Conservation (phyloP, 495 filamentous ascomycete species). For the Daldinia caldariorum region DNA sequence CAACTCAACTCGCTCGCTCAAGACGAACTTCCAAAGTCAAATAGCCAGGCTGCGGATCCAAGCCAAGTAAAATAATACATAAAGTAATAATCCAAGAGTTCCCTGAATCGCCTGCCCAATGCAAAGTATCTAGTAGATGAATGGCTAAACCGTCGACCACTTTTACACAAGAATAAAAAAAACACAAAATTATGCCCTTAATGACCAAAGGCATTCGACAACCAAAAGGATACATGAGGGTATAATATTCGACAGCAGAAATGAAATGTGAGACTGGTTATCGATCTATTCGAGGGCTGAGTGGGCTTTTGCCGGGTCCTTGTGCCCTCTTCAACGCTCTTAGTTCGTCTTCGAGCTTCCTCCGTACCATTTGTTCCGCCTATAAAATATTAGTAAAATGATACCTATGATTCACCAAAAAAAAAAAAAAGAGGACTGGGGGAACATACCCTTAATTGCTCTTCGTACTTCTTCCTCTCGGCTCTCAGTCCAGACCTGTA, state of each 20-base stretch:
- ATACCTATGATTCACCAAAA: background rate
- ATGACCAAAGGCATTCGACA: conserved; percentile 13
- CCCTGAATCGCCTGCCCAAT: conserved; percentile 39
- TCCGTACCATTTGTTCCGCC: conserved; percentile 59
- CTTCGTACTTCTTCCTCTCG: conserved; percentile 63
- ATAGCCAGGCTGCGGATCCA: conserved; percentile 17
- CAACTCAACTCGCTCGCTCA: conserved; percentile 20
- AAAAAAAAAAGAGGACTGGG: background rate
- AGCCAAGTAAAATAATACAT: background rate
- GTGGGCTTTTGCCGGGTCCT: conserved; percentile 52
- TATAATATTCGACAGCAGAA: conserved; percentile 37
- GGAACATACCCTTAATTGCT: conserved; percentile 58
- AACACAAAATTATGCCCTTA: conserved; percentile 25
- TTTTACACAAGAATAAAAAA: conserved; percentile 37
- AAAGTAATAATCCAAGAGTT: conserved; percentile 39
- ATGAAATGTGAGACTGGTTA: conserved; percentile 14
- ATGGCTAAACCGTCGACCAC: conserved; percentile 23
- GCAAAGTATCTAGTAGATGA: conserved; percentile 32
- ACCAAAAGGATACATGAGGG: conserved; percentile 33
- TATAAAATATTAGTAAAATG: conserved; percentile 37
- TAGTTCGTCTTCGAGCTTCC: conserved; percentile 60
- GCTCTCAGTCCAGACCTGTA: conserved; percentile 54
- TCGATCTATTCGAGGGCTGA: conserved; percentile 38
- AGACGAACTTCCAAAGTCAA: conserved; percentile 26
- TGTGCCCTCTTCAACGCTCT: conserved; percentile 49